Percentiles rank a stretch among this genome's conserved stretches.
Conservation (phyloP, 192 early-diverging fungal species). For the Backusella parvicylindrica region DNA sequence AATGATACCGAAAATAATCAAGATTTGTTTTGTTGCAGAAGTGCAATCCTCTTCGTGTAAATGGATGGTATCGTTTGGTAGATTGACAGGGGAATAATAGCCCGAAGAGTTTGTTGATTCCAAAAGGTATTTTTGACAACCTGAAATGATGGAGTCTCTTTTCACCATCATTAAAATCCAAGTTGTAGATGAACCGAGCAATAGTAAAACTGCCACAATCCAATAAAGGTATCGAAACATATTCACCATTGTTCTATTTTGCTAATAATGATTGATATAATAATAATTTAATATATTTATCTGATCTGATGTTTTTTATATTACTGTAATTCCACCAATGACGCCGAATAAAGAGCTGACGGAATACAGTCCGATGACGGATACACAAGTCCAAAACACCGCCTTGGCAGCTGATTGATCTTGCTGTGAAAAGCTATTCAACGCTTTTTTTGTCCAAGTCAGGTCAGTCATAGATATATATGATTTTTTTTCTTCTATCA, state of each 20-base stretch:
- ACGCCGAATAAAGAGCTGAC: neutral
- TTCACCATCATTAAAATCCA: slow-evolving; percentile 11
- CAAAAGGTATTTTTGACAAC: neutral
- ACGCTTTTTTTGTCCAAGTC: neutral
- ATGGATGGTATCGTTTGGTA: neutral
- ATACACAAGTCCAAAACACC: slow-evolving; percentile 3
- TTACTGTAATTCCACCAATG: slow-evolving; percentile 3
- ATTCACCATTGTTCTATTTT: slow-evolving; percentile 7
- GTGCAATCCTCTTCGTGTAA: neutral
- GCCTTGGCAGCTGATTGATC: neutral
- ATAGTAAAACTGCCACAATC: neutral
- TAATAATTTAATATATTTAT: neutral
- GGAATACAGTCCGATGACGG: slow-evolving; percentile 2
- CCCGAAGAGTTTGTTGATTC: neutral
- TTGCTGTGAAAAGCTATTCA: neutral
- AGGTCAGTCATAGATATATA: neutral
- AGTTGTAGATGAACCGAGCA: neutral
- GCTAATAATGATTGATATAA: too few species aligned
- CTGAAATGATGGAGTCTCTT: neutral
- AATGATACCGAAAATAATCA: neutral
- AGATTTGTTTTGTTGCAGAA: neutral
- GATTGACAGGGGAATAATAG: neutral
- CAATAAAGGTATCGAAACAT: slow-evolving; percentile 2
- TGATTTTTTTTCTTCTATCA: neutral
- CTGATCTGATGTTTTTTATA: neutral